Base-by-base conservation (phyloP, 1,284 basidiomycete species). In the Leccinum pachyderme region DNA sequence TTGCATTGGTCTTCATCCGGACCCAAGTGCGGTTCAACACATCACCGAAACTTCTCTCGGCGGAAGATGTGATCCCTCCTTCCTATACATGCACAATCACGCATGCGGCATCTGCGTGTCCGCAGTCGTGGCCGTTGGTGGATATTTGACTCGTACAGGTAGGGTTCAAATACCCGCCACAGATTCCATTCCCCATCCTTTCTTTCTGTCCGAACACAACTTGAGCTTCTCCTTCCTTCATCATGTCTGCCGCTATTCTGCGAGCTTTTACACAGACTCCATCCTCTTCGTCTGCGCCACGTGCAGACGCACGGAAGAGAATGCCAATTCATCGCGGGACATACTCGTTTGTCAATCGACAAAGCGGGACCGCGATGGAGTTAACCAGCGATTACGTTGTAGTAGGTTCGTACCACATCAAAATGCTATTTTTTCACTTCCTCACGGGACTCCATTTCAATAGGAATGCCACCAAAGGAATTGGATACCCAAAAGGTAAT, bases 361-460 rank as follows among this genome's bases (percentile, higher is more conserved):
- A 69, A 56, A 72, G 67, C 22, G 68, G 70, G n/a, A 72, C 67
- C 11, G 61, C 70, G 15, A 68, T 68, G 65, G 67, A 69, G 37
- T 54, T 72, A 65, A 39, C 57, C 0, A 66, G 58, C 24, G 57
- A 72, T 35, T 41, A 69, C n/a, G 35, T 49, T 18, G 51, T 68
- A 47, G 58, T 70, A 32, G 66, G 66, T 62, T 29, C 47, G 66
- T 51, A 9, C 22, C n/a, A 18, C 12, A 31, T 2, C 9, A 3
- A 12, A 11, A 25, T 18, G 13, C 24, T 22, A 3, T 11, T 32
- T 32, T 4, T 32, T 24, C 24, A 37, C 27, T n/a, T 49, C 3
- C 58, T 55, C 13, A 68, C 5, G 35, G 43, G 5, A 29, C n/a
- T 51, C 44, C 27, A 22, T 12, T 33, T 39, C 29, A 18, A 18